Evolutionary conservation across 1,139 yeast species (phyloP), one percentile per base, ranked within the genome.

Genomic region (Candida albicans): DNA sequence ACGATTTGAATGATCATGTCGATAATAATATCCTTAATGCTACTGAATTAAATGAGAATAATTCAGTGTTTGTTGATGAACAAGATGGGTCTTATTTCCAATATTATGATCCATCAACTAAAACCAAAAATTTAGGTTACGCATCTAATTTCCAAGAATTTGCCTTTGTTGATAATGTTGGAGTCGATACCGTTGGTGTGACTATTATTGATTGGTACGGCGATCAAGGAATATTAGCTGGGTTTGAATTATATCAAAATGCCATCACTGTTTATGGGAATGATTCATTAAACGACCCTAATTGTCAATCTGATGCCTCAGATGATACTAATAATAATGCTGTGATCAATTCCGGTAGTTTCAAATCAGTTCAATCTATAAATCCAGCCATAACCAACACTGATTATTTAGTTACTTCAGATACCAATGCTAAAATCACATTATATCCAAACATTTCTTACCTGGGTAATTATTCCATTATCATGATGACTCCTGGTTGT

Each of bases 401-500:
- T 10, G 58, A 68, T 43, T 65, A 69, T 47, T 51, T 69, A 45
- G 73, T 69, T 2, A 53, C 67, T 5, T 53, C 57, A 9, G 65
- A 63, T 37, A 54, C 64, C 2, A 56, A 67, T 26, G 67, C 76
- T 3, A 76, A 77, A 14, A 82, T 88, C 11, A 68, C 75, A 1
- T 82, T 85, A 57, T 73, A 74, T 49, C 93, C 96, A 8, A 83
- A 86, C 50, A 77, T 90, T 18, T 73, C 88, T 0, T 77, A 81
- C 49, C 70, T 88, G 0, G 98, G 97, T 9, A 74, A 81, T 50
- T 93, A 89, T 61, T 73, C 89, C 0, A 71, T 93, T 29, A 69
- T 81, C 43, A 56, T 91, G 46, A 82, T 78, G 52, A 93, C 99
- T 0, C 97, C 97, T 0, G 98, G 99, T 0, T 93, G 99, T 65